Percentiles rank a stretch among this genome's conserved stretches.
Conservation (phyloP, 768 basidiomycete genomes). For the Suillus bovinus region DNA sequence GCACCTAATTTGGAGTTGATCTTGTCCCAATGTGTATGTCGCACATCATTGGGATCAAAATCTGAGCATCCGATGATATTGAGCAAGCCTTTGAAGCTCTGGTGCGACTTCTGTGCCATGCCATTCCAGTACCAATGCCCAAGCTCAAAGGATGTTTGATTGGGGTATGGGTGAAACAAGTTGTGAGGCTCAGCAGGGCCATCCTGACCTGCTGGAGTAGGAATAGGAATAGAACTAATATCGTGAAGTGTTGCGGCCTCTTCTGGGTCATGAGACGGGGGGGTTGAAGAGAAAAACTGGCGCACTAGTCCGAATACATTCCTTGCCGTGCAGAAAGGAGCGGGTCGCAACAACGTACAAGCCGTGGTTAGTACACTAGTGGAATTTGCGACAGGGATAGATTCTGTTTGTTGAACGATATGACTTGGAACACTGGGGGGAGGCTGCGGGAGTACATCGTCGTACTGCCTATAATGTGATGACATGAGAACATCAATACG, state of each 20-base stretch:
- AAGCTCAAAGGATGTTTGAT: background rate
- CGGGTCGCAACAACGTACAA: background rate
- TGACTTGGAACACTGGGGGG: background rate
- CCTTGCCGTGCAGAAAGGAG: background rate
- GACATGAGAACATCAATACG: background rate
- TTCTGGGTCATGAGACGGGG: constrained; percentile 10
- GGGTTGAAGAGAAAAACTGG: background rate
- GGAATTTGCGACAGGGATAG: background rate
- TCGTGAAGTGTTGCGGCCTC: background rate
- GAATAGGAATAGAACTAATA: constrained; percentile 9
- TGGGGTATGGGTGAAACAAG: background rate
- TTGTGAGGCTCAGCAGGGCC: background rate
- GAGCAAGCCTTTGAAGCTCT: background rate
- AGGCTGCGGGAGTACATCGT: constrained; percentile 3
- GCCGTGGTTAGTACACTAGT: fast-evolving
- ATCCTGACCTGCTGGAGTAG: background rate
- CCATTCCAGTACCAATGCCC: background rate
- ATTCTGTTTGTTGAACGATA: too few relatives aligned
- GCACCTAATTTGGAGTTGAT: background rate
- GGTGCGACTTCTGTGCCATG: background rate
- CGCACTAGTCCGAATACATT: constrained; percentile 9
- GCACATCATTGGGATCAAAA: background rate
- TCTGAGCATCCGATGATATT: background rate
- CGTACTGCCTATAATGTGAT: background rate
- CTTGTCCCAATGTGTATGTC: background rate